A percentile compares a stretch with the other conserved stretches of the same genome.
These are phyloP conservation scores for Cutaneotrichosporon arboriforme DNA, from an alignment of 1,284 basidiomycete genomes.

Conservation along the genomic window DNA sequence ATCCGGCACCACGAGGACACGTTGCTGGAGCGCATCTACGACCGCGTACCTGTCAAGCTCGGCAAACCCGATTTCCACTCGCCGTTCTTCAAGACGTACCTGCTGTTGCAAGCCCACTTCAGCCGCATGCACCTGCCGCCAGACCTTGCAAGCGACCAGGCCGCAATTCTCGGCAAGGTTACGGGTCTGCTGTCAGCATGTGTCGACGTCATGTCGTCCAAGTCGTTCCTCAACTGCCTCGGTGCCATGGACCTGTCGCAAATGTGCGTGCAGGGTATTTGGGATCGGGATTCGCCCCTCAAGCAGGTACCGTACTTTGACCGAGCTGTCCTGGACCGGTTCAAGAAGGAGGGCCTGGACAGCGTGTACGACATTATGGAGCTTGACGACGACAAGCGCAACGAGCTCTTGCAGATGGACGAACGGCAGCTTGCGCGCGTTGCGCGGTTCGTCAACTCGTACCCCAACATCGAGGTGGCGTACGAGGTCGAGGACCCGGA, in stretches of 20 bases:
- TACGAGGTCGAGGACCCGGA: slow-evolving; percentile 68
- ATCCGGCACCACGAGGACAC: slow-evolving; percentile 87
- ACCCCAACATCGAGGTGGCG: slow-evolving; percentile 84
- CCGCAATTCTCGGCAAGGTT: slow-evolving; percentile 78
- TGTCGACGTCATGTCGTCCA: slow-evolving; percentile 96
- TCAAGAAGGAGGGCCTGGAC: slow-evolving; percentile 71
- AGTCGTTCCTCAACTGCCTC: slow-evolving; percentile 87
- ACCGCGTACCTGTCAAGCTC: slow-evolving; percentile 95
- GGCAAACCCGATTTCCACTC: slow-evolving; percentile 80
- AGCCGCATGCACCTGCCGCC: slow-evolving; percentile 83
- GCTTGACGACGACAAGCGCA: slow-evolving; percentile 85
- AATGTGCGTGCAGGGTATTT: slow-evolving; percentile 97
- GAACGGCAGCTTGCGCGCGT: slow-evolving; percentile 72
- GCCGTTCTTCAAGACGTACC: slow-evolving; percentile 96
- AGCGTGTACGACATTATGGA: slow-evolving; percentile 96
- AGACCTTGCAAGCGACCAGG: slow-evolving; percentile 88
- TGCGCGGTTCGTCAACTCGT: slow-evolving; percentile 88
- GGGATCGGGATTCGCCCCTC: slow-evolving; percentile 91
- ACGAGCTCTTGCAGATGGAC: slow-evolving; percentile 76
- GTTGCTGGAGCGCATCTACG: slow-evolving; percentile 80
- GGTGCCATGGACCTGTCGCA: slow-evolving; percentile 99
- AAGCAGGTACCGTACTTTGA: slow-evolving; percentile 97
- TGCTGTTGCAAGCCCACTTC: slow-evolving; percentile 95
- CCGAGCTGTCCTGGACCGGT: slow-evolving; percentile 74
- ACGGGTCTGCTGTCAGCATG: slow-evolving; percentile 85